Percentiles rank a stretch among this genome's conserved stretches.
Evolutionary conservation across 768 basidiomycete genomes (phyloP).

Genomic region (Termitomyces sp.): DNA sequence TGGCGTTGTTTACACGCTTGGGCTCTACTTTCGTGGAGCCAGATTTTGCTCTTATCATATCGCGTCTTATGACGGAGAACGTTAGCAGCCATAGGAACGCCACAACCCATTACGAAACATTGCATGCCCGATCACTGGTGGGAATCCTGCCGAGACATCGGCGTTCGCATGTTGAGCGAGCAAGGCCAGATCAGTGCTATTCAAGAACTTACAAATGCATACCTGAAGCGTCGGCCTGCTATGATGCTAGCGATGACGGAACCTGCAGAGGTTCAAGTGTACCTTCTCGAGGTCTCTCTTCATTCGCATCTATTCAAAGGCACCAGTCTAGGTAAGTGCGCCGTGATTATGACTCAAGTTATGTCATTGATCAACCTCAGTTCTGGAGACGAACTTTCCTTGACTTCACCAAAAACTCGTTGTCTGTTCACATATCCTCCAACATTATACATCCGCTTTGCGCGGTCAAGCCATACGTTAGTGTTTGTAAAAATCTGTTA

Average conservation of each 20-base stretch:
- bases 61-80: conserved; percentile 76
- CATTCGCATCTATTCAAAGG: conserved; percentile 45
- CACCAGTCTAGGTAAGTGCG: conserved; percentile 15
- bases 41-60: conserved; percentile 75
- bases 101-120: conserved; percentile 62
- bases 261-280: conserved; percentile 60
- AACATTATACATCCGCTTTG: conserved; percentile 58
- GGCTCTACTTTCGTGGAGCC: conserved; percentile 75
- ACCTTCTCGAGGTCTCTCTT: conserved; percentile 66
- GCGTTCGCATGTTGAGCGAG: conserved; percentile 84
- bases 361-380: conserved; percentile 4
- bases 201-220: conserved; percentile 75
- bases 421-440: conserved; percentile 78
- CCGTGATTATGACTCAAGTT: background rate
- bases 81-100: conserved; percentile 53
- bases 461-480: conserved; percentile 49
- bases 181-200: conserved; percentile 92
- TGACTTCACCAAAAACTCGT: conserved; percentile 50
- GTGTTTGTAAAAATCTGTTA: conserved; percentile 8
- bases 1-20: conserved; percentile 67
- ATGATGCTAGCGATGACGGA: conserved; percentile 93
- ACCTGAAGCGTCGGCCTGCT: conserved; percentile 89
- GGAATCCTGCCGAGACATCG: conserved; percentile 75
- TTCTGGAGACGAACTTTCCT: conserved; percentile 30
- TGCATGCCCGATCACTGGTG: conserved; percentile 69